A percentile compares a stretch with the other conserved stretches of the same genome.
These are phyloP conservation scores for Carex kokanica DNA, from an alignment of 176 grass and related monocot genomes.

Conservation along the genomic window DNA sequence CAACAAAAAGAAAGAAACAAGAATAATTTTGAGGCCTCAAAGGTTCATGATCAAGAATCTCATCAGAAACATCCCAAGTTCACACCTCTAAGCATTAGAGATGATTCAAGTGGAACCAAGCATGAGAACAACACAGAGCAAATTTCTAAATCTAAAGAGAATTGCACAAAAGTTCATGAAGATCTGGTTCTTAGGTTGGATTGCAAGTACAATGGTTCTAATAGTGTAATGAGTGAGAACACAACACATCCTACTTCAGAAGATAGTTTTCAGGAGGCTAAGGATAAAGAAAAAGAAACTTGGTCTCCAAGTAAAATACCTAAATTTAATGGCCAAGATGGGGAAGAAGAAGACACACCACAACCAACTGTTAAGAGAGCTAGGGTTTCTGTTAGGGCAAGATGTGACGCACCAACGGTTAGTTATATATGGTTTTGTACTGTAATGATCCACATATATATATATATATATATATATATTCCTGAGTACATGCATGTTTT, in stretches of 20 bases:
- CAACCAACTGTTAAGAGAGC: conserved; percentile 15
- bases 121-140: neutral
- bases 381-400: conserved; percentile 55
- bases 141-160: conserved; percentile 19
- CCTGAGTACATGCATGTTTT: neutral
- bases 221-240: neutral
- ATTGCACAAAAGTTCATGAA: neutral
- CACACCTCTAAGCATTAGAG: conserved; percentile 18
- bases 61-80: neutral
- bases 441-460: neutral
- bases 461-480: no score
- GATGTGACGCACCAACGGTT: conserved; percentile 57
- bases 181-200: conserved; percentile 33
- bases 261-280: conserved; percentile 26
- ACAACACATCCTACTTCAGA: neutral
- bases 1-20: conserved; percentile 24
- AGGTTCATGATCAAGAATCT: neutral
- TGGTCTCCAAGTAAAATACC: neutral
- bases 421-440: neutral
- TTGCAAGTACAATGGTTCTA: neutral
- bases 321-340: neutral
- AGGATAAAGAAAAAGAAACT: conserved; percentile 22
- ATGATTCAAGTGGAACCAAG: neutral
- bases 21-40: neutral
- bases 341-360: neutral